These are phyloP conservation scores for Wallacemonas sp. DNA, from an alignment of 208 protist genomes.

Conservation along the genomic window DNA sequence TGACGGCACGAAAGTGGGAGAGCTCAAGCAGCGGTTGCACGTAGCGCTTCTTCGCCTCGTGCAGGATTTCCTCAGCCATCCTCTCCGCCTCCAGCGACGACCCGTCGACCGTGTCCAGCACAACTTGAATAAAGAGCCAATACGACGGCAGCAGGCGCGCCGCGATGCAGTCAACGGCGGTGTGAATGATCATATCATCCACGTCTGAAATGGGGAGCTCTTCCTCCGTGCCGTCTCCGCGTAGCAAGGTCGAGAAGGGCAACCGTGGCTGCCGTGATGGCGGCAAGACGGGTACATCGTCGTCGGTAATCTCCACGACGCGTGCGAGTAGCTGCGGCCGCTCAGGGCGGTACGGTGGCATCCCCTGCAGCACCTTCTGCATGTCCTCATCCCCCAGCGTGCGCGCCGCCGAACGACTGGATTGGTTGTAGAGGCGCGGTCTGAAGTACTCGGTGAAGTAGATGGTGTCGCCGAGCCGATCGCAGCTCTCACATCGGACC, in stretches of 20 bases:
- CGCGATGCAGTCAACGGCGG: constrained; percentile 11
- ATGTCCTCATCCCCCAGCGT: constrained; percentile 3
- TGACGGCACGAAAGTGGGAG: not conserved
- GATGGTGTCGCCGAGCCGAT: not conserved
- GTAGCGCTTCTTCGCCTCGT: constrained; percentile 12
- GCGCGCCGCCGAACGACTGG: constrained; percentile 8
- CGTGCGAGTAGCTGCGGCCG: constrained; percentile 18
- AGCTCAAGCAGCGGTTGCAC: constrained; percentile 12
- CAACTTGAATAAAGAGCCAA: constrained; percentile 30
- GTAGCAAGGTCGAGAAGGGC: constrained; percentile 5
- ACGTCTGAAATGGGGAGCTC: not conserved
- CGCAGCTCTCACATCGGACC: constrained; percentile 5
- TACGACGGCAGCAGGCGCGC: constrained; percentile 23
- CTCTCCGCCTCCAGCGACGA: constrained; percentile 8
- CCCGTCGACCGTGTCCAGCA: constrained; percentile 19
- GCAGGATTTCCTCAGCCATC: constrained; percentile 19
- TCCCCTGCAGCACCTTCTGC: constrained; percentile 4
- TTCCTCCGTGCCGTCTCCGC: too few relatives aligned
- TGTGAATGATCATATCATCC: not conserved
- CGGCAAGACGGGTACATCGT: not conserved
- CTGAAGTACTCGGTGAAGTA: constrained; percentile 15
- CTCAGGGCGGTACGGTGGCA: constrained; percentile 9
- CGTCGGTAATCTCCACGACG: constrained; percentile 21
- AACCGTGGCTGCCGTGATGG: not conserved
- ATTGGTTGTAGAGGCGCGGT: constrained; percentile 8